Percentiles rank a stretch among this genome's conserved stretches.
Conservation (phyloP, 202 grass and related monocot species). For the Panicum hallii region DNA sequence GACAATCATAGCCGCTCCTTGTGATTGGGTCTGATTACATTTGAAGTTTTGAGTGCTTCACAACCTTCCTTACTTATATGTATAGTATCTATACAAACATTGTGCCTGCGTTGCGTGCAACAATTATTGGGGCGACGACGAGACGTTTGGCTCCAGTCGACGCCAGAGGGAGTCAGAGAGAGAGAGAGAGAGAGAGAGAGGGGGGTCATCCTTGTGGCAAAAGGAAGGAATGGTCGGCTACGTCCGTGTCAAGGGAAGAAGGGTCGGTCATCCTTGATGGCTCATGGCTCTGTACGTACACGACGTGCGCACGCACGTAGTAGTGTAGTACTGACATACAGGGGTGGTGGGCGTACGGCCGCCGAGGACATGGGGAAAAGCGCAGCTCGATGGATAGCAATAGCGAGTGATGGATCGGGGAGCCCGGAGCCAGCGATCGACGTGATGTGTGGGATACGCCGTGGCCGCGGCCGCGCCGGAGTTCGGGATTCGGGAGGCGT, state of each 20-base stretch:
- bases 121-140: slow-evolving; percentile 7
- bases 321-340: neutral
- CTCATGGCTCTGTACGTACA: neutral
- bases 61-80: too few species aligned
- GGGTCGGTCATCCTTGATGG: too few species aligned
- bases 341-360: neutral
- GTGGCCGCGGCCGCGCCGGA: neutral
- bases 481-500: slow-evolving; percentile 27
- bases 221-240: too few species aligned
- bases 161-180: neutral
- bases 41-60: too few species aligned
- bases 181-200: too few species aligned
- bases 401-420: neutral
- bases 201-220: too few species aligned
- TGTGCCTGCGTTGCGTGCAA: too few species aligned
- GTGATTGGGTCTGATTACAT: too few species aligned
- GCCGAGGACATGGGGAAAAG: neutral
- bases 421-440: neutral
- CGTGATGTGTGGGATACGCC: slow-evolving; percentile 51
- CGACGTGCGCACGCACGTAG: slow-evolving; percentile 23
- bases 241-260: too few species aligned
- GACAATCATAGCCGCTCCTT: too few species aligned
- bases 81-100: too few species aligned
- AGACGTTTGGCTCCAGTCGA: neutral
- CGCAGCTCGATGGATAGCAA: neutral